Percentiles rank a stretch among this genome's conserved stretches.
Evolutionary conservation across 2,329 filamentous ascomycete species (phyloP).

Genomic region (Juglanconis sp.): DNA sequence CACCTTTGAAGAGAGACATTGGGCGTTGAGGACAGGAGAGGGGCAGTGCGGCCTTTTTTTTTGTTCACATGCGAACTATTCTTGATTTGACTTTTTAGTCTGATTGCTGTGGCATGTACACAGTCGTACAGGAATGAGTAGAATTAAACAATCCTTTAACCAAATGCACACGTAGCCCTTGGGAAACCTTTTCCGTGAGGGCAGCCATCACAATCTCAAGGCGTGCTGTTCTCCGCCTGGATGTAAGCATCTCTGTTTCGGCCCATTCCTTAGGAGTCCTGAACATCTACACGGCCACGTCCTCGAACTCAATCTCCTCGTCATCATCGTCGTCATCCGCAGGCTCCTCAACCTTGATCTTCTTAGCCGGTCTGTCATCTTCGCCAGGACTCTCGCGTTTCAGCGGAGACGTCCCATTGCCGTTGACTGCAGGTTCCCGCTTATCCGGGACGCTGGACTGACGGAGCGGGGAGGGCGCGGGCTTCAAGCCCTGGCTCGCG

Average conservation of each 20-base stretch:
- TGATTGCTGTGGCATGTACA: not conserved
- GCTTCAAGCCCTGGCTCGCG: slow-evolving; percentile 3
- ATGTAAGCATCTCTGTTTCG: not conserved
- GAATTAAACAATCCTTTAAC: not conserved
- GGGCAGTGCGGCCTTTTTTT: not conserved
- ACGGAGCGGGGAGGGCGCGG: slow-evolving; percentile 25
- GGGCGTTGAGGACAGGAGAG: not conserved
- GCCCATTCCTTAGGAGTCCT: not conserved
- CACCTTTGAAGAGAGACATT: not conserved
- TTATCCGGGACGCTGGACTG: slow-evolving; percentile 31
- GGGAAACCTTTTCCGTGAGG: not conserved
- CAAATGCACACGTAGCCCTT: not conserved
- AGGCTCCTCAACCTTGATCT: slow-evolving; percentile 54
- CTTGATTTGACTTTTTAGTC: not conserved
- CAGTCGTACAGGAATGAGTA: not conserved
- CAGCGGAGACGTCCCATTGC: slow-evolving; percentile 20
- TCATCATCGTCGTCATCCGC: slow-evolving; percentile 35
- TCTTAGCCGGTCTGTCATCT: slow-evolving; percentile 53
- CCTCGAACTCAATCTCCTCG: slow-evolving; percentile 57
- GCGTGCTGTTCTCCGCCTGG: slow-evolving; percentile 12
- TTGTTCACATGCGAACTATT: not conserved
- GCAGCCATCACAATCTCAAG: not conserved
- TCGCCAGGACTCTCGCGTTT: slow-evolving; percentile 22
- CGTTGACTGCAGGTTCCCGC: slow-evolving; percentile 21
- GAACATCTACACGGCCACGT: slow-evolving; percentile 28